These are phyloP conservation scores for Calocybe gangraenosa DNA, from an alignment of 768 basidiomycete genomes.

Conservation along the genomic window DNA sequence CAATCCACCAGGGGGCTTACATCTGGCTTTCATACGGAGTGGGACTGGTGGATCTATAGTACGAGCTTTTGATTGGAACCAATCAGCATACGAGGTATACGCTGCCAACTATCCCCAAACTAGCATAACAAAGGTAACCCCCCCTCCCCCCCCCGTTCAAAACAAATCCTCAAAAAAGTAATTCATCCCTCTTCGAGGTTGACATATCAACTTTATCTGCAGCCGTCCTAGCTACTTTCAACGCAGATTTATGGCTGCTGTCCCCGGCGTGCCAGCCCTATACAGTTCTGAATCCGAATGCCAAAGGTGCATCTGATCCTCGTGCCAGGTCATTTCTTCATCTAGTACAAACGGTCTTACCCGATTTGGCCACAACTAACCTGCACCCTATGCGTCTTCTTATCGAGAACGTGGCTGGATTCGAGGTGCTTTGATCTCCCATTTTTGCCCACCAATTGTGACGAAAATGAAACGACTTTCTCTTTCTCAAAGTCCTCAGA, in stretches of 20 bases:
- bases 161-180: constrained; percentile 6
- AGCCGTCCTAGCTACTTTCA: constrained; percentile 35
- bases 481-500: constrained; percentile 49
- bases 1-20: constrained; percentile 56
- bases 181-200: constrained; percentile 27
- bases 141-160: no score
- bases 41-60: constrained; percentile 41
- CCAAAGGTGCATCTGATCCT: constrained; percentile 68
- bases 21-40: constrained; percentile 59
- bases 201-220: constrained; percentile 62
- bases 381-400: constrained; percentile 57
- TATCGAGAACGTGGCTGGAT: constrained; percentile 81
- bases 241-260: constrained; percentile 69
- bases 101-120: constrained; percentile 48
- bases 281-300: constrained; percentile 69
- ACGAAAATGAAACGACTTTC: constrained; percentile 5
- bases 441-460: no score
- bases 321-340: constrained; percentile 75
- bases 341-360: constrained; percentile 59
- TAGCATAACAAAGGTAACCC: constrained; percentile 46
- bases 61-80: constrained; percentile 84
- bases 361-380: constrained; percentile 41
- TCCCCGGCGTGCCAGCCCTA: constrained; percentile 86
- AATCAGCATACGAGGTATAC: constrained; percentile 68
- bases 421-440: constrained; percentile 51